Base-by-base conservation (phyloP, 1,284 basidiomycete genomes). In the Ustilago trichophora region DNA sequence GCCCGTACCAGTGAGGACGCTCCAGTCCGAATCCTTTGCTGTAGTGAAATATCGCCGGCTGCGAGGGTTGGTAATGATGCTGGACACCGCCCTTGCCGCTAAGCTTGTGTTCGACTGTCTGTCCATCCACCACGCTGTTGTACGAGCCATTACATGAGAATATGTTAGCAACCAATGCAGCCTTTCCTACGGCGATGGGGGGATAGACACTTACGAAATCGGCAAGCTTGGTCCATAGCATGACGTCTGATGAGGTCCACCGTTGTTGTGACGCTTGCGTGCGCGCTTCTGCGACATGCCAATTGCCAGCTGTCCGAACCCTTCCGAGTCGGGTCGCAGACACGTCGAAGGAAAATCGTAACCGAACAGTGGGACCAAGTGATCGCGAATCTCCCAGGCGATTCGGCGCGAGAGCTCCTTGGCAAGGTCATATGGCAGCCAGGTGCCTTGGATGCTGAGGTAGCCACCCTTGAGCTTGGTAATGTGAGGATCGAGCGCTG, bases 361-460 rank as follows among this genome's bases (percentile, higher is more conserved):
- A 6, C 72, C 72, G 24, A 73, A 73, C 4, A 73, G 48, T 9
- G 72, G 72, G 1, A 73, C 68, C 7, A 73, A 44, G 34, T 71
- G 51, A 8, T 71, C 51, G 1, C 72, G 63, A 25, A 73, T 72
- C 29, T 63, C 54, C 52, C 52, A 70, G 6, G 68, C 72, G 31
- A 68, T 65, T 13, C 71, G 54, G 6, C 72, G 60, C 18, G 67
- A 64, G 6, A 73, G 58, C 43, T 71, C 63, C 21, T 65, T 59
- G 13, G 72, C 68, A 19, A 73, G 32, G 15, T 66, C 63, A 29
- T 56, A 72, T 0, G 72, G 63, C 1, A 73, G 55, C 72, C 72
- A 73, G 3, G 67, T 73, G 15, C 72, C 68, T 15, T 73, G 72
- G 44, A 73, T 73, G 46, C 70, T 73, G 7, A 73, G 63, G 24